phyloP scores from a whole-genome alignment of 192 early-diverging fungal genomes.

The Rhizophagus clarus region DNA sequence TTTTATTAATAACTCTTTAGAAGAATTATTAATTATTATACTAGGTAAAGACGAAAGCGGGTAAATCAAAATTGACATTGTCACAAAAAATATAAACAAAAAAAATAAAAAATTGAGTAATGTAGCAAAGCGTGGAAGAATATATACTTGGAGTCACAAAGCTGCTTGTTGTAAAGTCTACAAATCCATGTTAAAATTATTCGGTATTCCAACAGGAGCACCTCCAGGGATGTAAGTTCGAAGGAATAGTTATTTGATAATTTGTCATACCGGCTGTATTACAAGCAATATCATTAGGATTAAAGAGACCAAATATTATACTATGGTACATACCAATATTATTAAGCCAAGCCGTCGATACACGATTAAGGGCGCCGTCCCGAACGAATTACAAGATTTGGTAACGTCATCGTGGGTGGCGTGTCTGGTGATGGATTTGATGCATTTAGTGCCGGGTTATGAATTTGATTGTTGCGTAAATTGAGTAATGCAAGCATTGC shows the following conservation, averaged over 20 bases:
- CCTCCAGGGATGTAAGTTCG: constrained; percentile 1
- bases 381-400: constrained; percentile 8
- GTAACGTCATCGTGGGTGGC: neutral
- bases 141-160: no score
- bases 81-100: no score
- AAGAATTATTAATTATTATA: no score
- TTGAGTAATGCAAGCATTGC: no score
- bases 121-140: no score
- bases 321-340: neutral
- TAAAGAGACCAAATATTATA: neutral
- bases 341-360: neutral
- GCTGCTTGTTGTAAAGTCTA: neutral
- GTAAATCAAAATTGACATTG: no score
- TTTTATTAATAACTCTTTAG: no score
- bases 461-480: no score
- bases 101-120: no score
- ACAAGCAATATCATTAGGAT: neutral
- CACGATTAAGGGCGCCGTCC: constrained; percentile 8
- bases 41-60: no score
- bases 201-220: constrained; percentile 17
- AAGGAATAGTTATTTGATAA: constrained; percentile 20
- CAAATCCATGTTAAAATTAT: constrained; percentile 19
- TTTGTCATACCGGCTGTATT: neutral
- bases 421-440: no score
- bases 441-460: neutral